Conservation (phyloP, 495 filamentous ascomycete genomes). For the Neurospora sublineolata region DNA sequence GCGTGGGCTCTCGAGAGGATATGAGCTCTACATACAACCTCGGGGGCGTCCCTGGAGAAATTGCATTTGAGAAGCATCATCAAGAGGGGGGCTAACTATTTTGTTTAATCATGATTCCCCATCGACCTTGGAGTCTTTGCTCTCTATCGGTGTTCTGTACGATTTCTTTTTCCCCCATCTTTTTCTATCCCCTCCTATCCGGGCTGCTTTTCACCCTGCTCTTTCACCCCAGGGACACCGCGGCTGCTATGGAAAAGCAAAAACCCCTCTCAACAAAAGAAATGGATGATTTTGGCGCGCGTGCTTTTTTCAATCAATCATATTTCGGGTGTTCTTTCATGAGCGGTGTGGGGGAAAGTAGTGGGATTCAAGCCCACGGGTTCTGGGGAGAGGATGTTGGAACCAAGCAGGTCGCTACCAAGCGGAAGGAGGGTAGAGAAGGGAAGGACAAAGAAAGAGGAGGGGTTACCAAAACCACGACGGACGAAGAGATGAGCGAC, state of each 20-base stretch:
- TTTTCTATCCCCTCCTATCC: slow-evolving; percentile 8
- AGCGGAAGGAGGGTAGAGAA: background rate
- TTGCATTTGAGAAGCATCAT: slow-evolving; percentile 13
- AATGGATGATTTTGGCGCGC: background rate
- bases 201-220: slow-evolving; percentile 1
- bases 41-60: slow-evolving; percentile 8
- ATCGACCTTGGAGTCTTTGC: slow-evolving; percentile 12
- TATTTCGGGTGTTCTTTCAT: background rate
- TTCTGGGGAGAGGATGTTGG: background rate
- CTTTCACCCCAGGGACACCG: background rate
- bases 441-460: background rate
- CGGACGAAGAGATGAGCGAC: slow-evolving; percentile 1
- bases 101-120: slow-evolving; percentile 30
- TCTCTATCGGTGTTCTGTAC: slow-evolving; percentile 16
- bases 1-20: slow-evolving; percentile 1
- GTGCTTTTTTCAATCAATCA: background rate
- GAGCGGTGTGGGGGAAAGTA: background rate
- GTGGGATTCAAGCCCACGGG: background rate
- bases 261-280: background rate
- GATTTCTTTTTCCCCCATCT: slow-evolving; percentile 9
- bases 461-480: slow-evolving; percentile 1
- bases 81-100: slow-evolving; percentile 19
- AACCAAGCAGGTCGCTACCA: background rate
- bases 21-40: background rate
- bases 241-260: slow-evolving; percentile 2